These are phyloP conservation scores for Pythium monospermum DNA, from an alignment of 352 stramenopile genomes.

Conservation along the genomic window DNA sequence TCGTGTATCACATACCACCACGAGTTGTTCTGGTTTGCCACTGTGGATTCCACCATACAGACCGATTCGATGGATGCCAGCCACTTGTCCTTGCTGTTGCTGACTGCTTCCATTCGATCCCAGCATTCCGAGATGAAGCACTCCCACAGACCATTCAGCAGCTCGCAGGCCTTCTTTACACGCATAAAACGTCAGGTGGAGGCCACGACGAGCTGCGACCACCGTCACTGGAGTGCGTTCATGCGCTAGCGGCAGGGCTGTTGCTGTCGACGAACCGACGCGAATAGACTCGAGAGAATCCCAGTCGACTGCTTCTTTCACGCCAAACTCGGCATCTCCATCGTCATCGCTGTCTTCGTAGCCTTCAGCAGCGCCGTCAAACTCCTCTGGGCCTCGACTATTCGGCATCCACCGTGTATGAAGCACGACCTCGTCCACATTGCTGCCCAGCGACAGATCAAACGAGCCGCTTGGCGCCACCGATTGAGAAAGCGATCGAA, in stretches of 20 bases:
- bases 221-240: not conserved
- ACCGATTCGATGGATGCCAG: constrained; percentile 23
- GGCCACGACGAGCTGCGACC: not conserved
- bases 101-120: not conserved
- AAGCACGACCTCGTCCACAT: constrained; percentile 37
- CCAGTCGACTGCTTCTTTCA: constrained; percentile 57
- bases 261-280: too few relatives aligned
- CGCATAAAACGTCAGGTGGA: constrained; percentile 3
- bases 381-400: not conserved
- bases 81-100: not conserved
- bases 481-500: constrained; percentile 11
- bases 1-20: constrained; percentile 17
- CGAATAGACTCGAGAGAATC: constrained; percentile 27
- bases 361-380: constrained; percentile 2
- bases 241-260: too few relatives aligned
- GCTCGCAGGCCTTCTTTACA: not conserved
- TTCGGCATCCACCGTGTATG: constrained; percentile 22
- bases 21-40: constrained; percentile 28
- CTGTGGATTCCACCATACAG: constrained; percentile 33
- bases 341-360: constrained; percentile 16
- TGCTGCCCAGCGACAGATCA: constrained; percentile 12
- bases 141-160: not conserved
- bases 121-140: constrained; percentile 6
- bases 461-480: not conserved
- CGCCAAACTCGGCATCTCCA: constrained; percentile 26